Evolutionary conservation across 257 asterid species (phyloP), one percentile per base, ranked within the genome.

Genomic region (Scutellaria barbata): DNA sequence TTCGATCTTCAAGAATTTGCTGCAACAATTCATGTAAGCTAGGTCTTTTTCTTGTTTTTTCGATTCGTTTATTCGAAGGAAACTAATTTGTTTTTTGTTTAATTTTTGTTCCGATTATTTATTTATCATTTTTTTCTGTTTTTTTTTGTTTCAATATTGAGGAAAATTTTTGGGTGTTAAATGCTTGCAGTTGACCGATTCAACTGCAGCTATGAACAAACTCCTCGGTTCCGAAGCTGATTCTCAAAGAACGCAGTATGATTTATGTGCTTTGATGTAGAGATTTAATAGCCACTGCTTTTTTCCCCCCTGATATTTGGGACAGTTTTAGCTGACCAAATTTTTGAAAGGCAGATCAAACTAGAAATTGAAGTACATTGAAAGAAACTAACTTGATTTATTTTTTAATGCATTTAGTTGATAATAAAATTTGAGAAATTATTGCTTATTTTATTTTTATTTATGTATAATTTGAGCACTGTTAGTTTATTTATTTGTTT

Each of bases 161-260:
- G n/a, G 14, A 6, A 5, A 6, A 16, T 4, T 51, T 50, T 5
- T n/a, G n/a, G 25, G 25, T 22, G 25, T 22, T 22, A 22, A 22
- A 22, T 72, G 18, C 8, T 71, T 66, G 67, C 79, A 85, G 92
- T 63, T 74, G 72, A 73, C 82, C 63, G 89, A 85, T 68, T 86
- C 91, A 60, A n/a, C 82, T 61, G 83, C 85, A 56, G 80, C 86
- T 41, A 60, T 80, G 79, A 76, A 50, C 63, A 82, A 68, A 69
- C 76, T 89, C 73, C 72, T 87, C 22, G 77, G 85, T 50, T 80
- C 95, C 41, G 90, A 85, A 68, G 72, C 84, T 17, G 93, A 85
- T 77, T 75, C 86, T 63, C 92, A 90, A 54, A 84, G 97, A 79
- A 93, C 98, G 10, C 80, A 78, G 98, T 90, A 87, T 10, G 85